Base-by-base conservation (phyloP, 768 basidiomycete species). In the Tulasnella sp. region DNA sequence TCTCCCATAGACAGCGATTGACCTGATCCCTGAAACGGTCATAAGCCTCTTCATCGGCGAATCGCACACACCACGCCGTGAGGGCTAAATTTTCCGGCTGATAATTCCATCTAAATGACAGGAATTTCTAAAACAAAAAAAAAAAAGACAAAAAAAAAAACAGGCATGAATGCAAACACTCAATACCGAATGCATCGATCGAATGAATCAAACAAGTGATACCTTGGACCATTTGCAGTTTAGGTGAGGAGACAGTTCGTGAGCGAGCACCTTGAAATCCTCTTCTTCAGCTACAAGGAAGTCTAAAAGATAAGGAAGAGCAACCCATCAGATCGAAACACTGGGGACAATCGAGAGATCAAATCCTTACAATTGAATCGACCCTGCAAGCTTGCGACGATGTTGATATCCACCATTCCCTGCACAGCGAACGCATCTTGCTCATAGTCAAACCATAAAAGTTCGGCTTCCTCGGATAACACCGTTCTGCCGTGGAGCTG, bases 101-200 rank as follows among this genome's bases (percentile, higher is more conserved):
- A 69, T 90, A 77, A 64, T 93, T 95, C 88, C 96, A 98, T 29
- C 93, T 94, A 66, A 97, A 77, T 3, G 93, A 87, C 49, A 67
- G 65, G 50, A 71, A 68, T 30, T 21, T 43, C 63, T 64, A 32
- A 13, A 3, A 23, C 17, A 23, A 23, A 27, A 23, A 19, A 10
- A 44, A 32, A 29, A 7, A 4, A 60, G 64, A 55, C 52, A 66
- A 60, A 47, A 67, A 65, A 26, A 70, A 66, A 4, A 66, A 65
- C 19, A 67, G 64, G 17, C 66, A 66, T 51, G 11, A 38, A 48
- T 61, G 56, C 56, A 17, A 47, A 30, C n/a, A n/a, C n/a, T n/a
- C n/a, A n/a, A n/a, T n/a, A n/a, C n/a, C n/a, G n/a, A n/a, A n/a
- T n/a, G n/a, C n/a, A n/a, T n/a, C n/a, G n/a, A n/a, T n/a, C n/a